A percentile compares a stretch with the other conserved stretches of the same genome.
Evolutionary conservation across 2,329 filamentous ascomycete genomes (phyloP).

Genomic region (Neofusicoccum sp.): DNA sequence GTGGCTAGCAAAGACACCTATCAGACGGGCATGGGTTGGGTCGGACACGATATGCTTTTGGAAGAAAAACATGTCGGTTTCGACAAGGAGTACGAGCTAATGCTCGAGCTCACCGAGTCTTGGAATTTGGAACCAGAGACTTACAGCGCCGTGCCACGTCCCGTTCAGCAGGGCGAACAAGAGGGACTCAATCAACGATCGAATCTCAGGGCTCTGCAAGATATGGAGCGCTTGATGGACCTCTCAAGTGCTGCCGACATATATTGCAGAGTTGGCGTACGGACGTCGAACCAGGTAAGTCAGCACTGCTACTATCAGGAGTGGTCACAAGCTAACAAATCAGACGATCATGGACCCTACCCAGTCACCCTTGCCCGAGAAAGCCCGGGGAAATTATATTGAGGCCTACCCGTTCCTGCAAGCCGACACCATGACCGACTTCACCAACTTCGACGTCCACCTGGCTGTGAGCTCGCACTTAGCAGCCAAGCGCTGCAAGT

Average conservation of each 20-base stretch:
- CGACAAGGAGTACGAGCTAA: constrained; percentile 59
- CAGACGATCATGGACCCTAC: constrained; percentile 57
- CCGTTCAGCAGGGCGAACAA: not conserved
- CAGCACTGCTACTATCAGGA: not conserved
- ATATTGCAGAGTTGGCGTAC: constrained; percentile 49
- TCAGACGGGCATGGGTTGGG: constrained; percentile 70
- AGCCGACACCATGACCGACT: constrained; percentile 48
- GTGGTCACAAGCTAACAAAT: not conserved
- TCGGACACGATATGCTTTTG: constrained; percentile 60
- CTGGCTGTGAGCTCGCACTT: constrained; percentile 36
- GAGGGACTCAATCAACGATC: not conserved
- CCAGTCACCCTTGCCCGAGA: constrained; percentile 56
- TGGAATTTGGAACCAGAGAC: constrained; percentile 49
- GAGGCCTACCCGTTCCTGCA: constrained; percentile 55
- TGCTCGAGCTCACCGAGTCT: constrained; percentile 64
- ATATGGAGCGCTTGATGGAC: constrained; percentile 48
- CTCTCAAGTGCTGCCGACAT: constrained; percentile 64
- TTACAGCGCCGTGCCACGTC: constrained; percentile 23
- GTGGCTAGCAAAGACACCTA: constrained; percentile 83
- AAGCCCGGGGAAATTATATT: constrained; percentile 54
- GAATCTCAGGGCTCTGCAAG: constrained; percentile 9
- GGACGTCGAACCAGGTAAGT: constrained; percentile 21
- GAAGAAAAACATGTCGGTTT: constrained; percentile 38
- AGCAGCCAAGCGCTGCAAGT: not conserved
- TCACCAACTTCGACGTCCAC: constrained; percentile 38